A percentile compares a stretch with the other conserved stretches of the same genome.
phyloP scores from a whole-genome alignment of 495 filamentous ascomycete genomes.

The Daldinia decipiens region DNA sequence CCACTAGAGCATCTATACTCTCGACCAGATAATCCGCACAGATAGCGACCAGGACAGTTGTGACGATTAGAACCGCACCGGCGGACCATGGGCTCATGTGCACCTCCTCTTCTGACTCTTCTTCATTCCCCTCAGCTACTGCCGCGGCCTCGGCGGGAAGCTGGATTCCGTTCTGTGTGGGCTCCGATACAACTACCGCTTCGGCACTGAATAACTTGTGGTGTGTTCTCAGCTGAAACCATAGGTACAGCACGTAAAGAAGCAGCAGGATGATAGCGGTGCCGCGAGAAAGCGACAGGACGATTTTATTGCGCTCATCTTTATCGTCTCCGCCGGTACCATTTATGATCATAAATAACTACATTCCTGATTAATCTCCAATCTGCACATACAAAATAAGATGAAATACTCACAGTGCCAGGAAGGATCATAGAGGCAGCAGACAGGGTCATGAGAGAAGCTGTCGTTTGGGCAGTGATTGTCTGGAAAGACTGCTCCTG shows the following conservation, averaged over 20 bases:
- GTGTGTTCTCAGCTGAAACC: constrained; percentile 90
- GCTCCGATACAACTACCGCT: constrained; percentile 43
- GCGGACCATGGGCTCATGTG: constrained; percentile 78
- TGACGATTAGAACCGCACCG: constrained; percentile 72
- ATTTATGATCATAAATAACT: constrained; percentile 60
- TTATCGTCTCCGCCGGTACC: constrained; percentile 38
- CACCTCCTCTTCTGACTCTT: constrained; percentile 63
- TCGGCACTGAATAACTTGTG: constrained; percentile 80
- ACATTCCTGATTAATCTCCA: constrained; percentile 19
- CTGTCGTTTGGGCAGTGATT: constrained; percentile 94
- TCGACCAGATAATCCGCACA: constrained; percentile 95
- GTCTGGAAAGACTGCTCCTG: constrained; percentile 81
- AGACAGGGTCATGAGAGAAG: constrained; percentile 92
- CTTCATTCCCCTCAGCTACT: constrained; percentile 50
- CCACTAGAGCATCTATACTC: constrained; percentile 89
- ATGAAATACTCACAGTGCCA: constrained; percentile 71
- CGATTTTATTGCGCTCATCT: constrained; percentile 65
- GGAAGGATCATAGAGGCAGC: constrained; percentile 94
- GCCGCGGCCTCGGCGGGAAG: constrained; percentile 46
- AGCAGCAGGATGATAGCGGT: constrained; percentile 89
- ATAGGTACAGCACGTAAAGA: constrained; percentile 89
- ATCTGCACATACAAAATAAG: neutral
- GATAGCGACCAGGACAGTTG: constrained; percentile 85
- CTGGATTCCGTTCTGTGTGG: constrained; percentile 35
- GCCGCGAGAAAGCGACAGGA: constrained; percentile 86